Evolutionary conservation across 768 basidiomycete genomes (phyloP), one percentile per base, ranked within the genome.

Genomic region (Hemileccinum impolitum): DNA sequence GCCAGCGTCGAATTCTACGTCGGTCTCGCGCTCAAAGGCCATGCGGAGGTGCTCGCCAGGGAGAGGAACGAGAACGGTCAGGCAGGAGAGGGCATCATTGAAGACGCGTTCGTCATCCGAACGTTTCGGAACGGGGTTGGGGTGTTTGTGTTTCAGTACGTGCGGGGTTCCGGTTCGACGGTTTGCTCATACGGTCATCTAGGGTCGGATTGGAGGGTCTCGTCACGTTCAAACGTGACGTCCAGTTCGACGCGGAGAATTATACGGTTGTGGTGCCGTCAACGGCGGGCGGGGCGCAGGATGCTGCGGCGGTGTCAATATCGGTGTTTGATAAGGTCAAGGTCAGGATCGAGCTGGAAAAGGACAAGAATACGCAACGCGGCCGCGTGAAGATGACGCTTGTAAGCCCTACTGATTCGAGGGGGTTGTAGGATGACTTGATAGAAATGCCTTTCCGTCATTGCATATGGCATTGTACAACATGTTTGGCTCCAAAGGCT

Each of bases 1-100:
- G 96, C 96, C 0, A 95, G 92, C 63, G 87, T 97, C 28, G 95
- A 99, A 69, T 99, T 98, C 57, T 98, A 96, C 60, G 94, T 97
- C 23, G 94, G 95, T 0, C 72, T 99, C 14, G 93, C 94, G 4
- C 70, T 98, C 53, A 92, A 91, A 56, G 82, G 79, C 3, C 75
- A 84, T 13, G 78, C 77, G 39, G 63, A 74, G 54, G 34, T 55
- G 38, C 67, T 65, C 15, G 66, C 63, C 31, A 63, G 66, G 48
- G 82, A 64, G 48, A 81, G 25, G 21, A 23, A 6, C 23, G 23
- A 23, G 23, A 23, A 23, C 23, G 26, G 15, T 4, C 50, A 69
- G 30, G 34, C 50, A 41, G 67, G 58, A 8, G 65, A 68, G 34
- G 66, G 69, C 11, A 84, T 90, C 11, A 69, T 60, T 3, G 92